Conservation (phyloP, 2,329 filamentous ascomycete genomes). For the Pseudopyrenochaeta lycopersici region DNA sequence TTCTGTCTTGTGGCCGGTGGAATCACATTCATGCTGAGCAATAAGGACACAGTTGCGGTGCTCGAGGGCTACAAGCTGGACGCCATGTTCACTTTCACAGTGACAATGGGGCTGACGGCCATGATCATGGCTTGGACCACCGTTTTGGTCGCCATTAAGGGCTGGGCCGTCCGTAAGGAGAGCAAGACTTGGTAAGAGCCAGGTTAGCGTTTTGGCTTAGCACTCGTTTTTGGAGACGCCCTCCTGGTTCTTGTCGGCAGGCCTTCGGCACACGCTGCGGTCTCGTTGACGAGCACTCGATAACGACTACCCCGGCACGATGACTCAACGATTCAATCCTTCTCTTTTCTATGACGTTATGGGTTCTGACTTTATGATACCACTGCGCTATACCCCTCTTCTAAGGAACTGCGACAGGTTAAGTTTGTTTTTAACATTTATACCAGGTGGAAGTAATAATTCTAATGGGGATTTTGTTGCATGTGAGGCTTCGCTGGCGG, state of each 20-base stretch:
- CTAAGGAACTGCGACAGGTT: slow-evolving; percentile 28
- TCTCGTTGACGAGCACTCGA: neutral
- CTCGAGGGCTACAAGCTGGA: slow-evolving; percentile 81
- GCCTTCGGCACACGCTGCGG: neutral
- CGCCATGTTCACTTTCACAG: slow-evolving; percentile 92
- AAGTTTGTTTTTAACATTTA: slow-evolving; percentile 32
- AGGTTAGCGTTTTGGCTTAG: slow-evolving; percentile 39
- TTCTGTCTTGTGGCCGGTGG: slow-evolving; percentile 91
- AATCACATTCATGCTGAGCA: slow-evolving; percentile 90
- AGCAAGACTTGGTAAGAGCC: slow-evolving; percentile 29
- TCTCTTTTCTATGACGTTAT: slow-evolving; percentile 25
- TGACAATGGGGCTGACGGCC: slow-evolving; percentile 83
- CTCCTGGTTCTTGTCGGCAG: neutral
- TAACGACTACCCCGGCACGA: neutral
- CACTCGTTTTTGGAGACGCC: neutral
- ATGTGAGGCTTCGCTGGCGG: neutral
- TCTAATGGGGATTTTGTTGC: slow-evolving; percentile 1
- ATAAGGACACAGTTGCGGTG: slow-evolving; percentile 77
- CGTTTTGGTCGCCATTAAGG: slow-evolving; percentile 81
- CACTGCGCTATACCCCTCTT: slow-evolving; percentile 44
- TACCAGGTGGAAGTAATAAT: slow-evolving; percentile 1
- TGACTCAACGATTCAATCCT: slow-evolving; percentile 7
- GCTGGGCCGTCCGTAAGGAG: slow-evolving; percentile 71
- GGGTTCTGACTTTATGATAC: slow-evolving; percentile 35
- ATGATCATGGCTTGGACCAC: slow-evolving; percentile 88